Evolutionary conservation across 2,329 filamentous ascomycete species (phyloP), one percentile per base, ranked within the genome.

Genomic region (Botrytis sinoallii): DNA sequence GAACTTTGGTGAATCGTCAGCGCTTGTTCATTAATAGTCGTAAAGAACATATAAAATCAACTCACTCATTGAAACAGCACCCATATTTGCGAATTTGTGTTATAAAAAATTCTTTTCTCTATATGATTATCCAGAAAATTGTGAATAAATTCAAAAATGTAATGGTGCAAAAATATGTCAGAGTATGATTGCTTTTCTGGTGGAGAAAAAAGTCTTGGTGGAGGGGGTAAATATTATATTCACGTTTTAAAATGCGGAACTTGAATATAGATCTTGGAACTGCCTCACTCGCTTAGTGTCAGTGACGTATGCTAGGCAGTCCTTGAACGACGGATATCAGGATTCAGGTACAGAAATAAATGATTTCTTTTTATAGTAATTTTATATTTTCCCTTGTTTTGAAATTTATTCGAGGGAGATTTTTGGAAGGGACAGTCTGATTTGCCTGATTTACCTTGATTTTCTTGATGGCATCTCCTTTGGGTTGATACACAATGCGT

Each of bases 1-100:
- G 38, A 8, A 57, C 66, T 42, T 57, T 40, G 14, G 35, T 1
- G n/a, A 32, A 29, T 29, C 32, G 66, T 69, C 10, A 69, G 66
- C 12, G 3, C 3, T 16, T 4, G 25, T 71, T 40, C 10, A 48
- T 7, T 9, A 8, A 81, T 42, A 86, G 76, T 59, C 85, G 86
- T 80, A 35, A 86, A 77, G 60, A 86, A 82, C 73, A 86, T 75
- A 72, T 18, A 84, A 3, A 25, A 1, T 55, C 0, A 40, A 69
- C 66, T 42, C 10, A 69, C 86, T 76, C 64, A 82, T 82, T 29
- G 84, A 83, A 42, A 78, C 75, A 35, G 75, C 77, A 71, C 80
- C 80, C 81, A 83, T 82, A 42, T 77, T 80, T 76, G 70, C 48
- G n/a, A 38, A 35, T 48, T 35, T 60, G 9, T 61, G 9, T 46